Base-by-base conservation (phyloP, 352 stramenopile genomes). In the Pythium vanterpoolii region DNA sequence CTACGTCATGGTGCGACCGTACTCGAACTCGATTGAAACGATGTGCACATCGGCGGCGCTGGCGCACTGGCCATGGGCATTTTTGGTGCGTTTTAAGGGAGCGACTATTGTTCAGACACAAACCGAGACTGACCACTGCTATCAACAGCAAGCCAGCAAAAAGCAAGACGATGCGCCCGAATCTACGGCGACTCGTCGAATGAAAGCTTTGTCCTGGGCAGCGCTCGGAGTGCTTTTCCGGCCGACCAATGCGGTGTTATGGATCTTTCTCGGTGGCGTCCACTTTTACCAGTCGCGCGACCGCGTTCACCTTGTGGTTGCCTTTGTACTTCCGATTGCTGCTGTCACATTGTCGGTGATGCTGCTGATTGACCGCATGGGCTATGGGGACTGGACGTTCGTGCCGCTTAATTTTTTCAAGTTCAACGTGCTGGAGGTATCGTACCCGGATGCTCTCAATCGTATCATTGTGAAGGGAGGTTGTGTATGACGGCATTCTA, bases 341-440 rank as follows among this genome's bases (percentile, higher is more conserved):
- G 30, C 75, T 9, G 51, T 72, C 6, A 83, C 85, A 9, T 56
- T 84, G 39, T 39, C 58, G 21, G 31, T 57, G 1, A 94, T 94
- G 83, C 40, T 95, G 11, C 61, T 79, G 47, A 88, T 96, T 30
- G 87, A 96, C 58, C 74, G 76, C 31, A 46, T 78, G 36, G 79
- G 79, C 28, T 96, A 96, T 52, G 82, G 86, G 24, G 76, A 77
- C 38, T 93, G 80, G 82, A 95, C 87, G 10, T 90, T 91, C 50
- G 87, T 96, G 31, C 85, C 84, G 8, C 71, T 77, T 33, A 96
- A 96, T 62, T 96, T 96, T 38, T 64, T 94, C 56, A 87, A 84
- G 65, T 93, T 95, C 63, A 96, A 96, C 60, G 58, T 95, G 1
- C 59, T 96, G 14, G 79, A 94, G 66, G 84, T 91, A 66, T 26